Evolutionary conservation across 768 basidiomycete genomes (phyloP), one percentile per base, ranked within the genome.

Genomic region (Dioszegia crocea): DNA sequence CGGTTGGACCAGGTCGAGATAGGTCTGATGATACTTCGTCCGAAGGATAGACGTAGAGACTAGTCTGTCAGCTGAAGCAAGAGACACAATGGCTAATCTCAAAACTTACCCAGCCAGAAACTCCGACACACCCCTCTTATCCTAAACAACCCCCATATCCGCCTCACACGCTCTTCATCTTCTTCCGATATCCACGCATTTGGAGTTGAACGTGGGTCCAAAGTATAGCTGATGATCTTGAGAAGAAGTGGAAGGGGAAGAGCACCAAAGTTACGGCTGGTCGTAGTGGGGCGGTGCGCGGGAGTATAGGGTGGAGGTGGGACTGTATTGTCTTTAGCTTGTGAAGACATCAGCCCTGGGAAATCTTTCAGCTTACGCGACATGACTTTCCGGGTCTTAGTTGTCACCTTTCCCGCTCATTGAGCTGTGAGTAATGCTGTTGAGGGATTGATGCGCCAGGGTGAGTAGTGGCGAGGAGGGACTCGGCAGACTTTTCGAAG

Each of bases 101-200:
- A 23, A 38, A 14, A 16, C 65, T 33, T 48, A 72, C 70, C 67
- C 4, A 65, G 57, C 51, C 64, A 68, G 47, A 72, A 72, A 3
- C 64, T 51, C 59, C 68, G 40, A 56, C 65, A 50, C 5, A 73
- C 71, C 4, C 63, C 59, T 24, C 66, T 50, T 4, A 70, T 21
- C 6, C 62, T 66, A 21, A 68, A 73, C 54, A 73, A 31, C 4
- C 46, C 66, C 66, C 66, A 73, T 48, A 62, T 49, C 57, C 71
- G 40, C 31, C 71, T 26, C 4, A 65, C 58, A 10, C 51, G 29
- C 57, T 73, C 71, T 51, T 73, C 71, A 14, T 65, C 59, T 4
- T 26, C 14, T 36, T 70, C 66, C 36, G 57, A 55, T 41, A 48
- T 39, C 43, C 50, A 73, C 24, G 40, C 24, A 31, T 60, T 66